Base-by-base conservation (phyloP, 192 early-diverging fungal genomes). In the Kappamyces sp. region DNA sequence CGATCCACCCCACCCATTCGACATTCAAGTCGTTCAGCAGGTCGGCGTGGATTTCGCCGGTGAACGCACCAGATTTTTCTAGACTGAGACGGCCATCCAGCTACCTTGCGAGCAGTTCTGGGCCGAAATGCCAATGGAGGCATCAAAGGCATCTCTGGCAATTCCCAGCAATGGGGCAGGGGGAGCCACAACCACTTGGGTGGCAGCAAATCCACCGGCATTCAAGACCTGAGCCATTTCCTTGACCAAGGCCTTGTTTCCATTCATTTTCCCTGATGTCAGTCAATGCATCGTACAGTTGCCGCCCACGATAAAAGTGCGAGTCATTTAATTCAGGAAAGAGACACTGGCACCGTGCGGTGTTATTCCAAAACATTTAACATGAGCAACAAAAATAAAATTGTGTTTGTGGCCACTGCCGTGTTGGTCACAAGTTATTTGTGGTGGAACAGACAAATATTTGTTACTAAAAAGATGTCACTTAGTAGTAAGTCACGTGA, bases 21-120 rank as follows among this genome's bases (percentile, higher is more conserved):
- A 97, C 88, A 59, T 79, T 82, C 31, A 99, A 74, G 66, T 99
- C 97, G 80, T 92, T 94, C 68, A 99, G 83, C 82, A 92, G 87
- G 71, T 94, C 93, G 60, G 88, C 79, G 70, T 86, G 86, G 78
- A 92, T 87, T 74, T 99, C 96, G 53, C 96, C 96, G 48, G 96
- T 99, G 83, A 74, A 99, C 47, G 96, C 96, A 55, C 96, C 96
- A 67, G 80, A 87, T 50, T 79, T 45, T 68, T 90, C 84, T 62
- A 71, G 63, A 78, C 87, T 95, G 71, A 85, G 78, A 22, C 22
- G 22, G 22, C 22, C 12, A 45, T 45, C 22, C 12, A 12, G 43
- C 12, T 45, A 45, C 12, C 12, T 45, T 58, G 33, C 22, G 41
- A 45, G 42, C 55, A 58, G 88, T 99, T 99, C 76, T 99, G 94